Evolutionary conservation across 805 yeast genomes (phyloP), one percentile per base, ranked within the genome.

Genomic region (Candida tammaniensis): DNA sequence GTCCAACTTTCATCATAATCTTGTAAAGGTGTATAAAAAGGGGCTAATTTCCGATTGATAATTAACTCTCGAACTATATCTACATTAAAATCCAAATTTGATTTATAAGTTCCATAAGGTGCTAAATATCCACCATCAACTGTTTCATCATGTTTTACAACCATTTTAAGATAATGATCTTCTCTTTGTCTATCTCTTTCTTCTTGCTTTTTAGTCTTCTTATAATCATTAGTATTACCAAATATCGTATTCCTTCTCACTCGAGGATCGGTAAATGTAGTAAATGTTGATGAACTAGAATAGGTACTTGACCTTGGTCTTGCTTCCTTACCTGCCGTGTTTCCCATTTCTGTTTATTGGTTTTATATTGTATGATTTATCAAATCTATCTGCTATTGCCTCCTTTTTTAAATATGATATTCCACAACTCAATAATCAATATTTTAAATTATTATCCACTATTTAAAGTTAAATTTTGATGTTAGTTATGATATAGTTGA

Each of bases 51-150:
- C 31, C 98, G 72, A 19, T 76, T 75, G 13, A 80, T 64, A 15
- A 91, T 83, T 24, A 84, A 64, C 12, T 64, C 72, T 34, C 85
- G 72, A n/a, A 93, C 97, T 3, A 82, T 66, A 11, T 74, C 74
- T 11, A 84, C 74, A 49, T 82, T 75, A 61, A 78, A 91, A 55
- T 86, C 95, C 35, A 82, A 56, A 47, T 79, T 81, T 30, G 83
- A 79, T 43, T 80, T 76, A 59, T 91, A 91, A 20, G 85, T 84
- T 2, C 97, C 97, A 59, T 76, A 86, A 0, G 98, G 96, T 1
- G 95, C 96, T 43, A 91, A 61, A 53, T 65, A 88, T 2, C 98
- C 98, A 13, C 98, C 98, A 60, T 93, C 98, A 11, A 91, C 95
- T 43, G 68, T 76, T 51, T 86, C 95, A 24, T 68, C 68, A 48